A percentile compares a stretch with the other conserved stretches of the same genome.
Evolutionary conservation across 2,329 filamentous ascomycete genomes (phyloP).

Genomic region (Colletotrichum godetiae): DNA sequence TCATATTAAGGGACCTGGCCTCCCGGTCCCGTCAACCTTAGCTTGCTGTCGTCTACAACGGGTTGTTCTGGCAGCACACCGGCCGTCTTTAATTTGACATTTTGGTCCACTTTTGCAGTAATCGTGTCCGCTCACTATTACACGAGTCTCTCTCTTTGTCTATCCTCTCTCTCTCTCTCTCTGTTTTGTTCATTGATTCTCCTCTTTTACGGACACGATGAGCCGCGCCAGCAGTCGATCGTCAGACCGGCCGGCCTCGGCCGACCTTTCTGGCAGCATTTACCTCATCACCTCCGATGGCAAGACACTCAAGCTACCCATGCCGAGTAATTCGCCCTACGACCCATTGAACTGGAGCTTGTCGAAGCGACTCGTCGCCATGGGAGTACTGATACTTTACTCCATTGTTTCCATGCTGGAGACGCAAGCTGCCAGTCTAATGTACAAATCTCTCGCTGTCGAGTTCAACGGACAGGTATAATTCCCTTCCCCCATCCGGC

Average conservation of each 20-base stretch:
- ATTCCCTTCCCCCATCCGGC: not conserved
- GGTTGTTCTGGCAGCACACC: conserved; percentile 29
- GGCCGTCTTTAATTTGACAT: conserved; percentile 6
- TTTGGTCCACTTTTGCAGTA: not conserved
- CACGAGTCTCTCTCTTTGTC: not conserved
- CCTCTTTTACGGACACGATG: not conserved
- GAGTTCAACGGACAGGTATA: conserved; percentile 39
- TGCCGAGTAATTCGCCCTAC: conserved; percentile 43
- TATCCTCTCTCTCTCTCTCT: not conserved
- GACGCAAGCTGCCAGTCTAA: conserved; percentile 39
- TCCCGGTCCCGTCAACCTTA: not conserved
- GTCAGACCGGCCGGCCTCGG: conserved; percentile 13
- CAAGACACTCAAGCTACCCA: conserved; percentile 44
- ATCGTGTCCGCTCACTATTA: conserved; percentile 6
- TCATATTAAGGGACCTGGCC: not conserved
- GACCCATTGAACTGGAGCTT: conserved; percentile 45
- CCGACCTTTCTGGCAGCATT: conserved; percentile 41
- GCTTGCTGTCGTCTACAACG: not conserved
- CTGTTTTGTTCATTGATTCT: not conserved
- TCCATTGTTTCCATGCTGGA: conserved; percentile 38
- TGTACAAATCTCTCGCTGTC: conserved; percentile 36
- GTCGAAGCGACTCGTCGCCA: conserved; percentile 35
- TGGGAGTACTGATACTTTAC: conserved; percentile 37
- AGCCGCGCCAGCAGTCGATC: not conserved
- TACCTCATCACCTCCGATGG: conserved; percentile 47